Percentiles rank a stretch among this genome's conserved stretches.
phyloP scores from a whole-genome alignment of 2,329 filamentous ascomycete species.

The Hansfordia pulvinata region DNA sequence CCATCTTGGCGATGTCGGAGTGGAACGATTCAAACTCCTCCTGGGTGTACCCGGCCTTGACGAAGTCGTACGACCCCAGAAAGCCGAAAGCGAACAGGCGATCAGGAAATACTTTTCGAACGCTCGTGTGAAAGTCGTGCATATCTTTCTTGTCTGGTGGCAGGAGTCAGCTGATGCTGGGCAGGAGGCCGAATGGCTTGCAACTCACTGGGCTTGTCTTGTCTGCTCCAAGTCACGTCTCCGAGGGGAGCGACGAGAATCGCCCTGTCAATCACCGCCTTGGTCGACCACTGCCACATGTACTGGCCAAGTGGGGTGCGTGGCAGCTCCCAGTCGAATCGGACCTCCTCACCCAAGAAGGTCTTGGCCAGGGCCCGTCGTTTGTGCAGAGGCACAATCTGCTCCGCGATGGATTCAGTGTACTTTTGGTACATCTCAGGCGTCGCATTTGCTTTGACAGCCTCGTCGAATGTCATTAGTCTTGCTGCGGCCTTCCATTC shows the following conservation, averaged over 20 bases:
- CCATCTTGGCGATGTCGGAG: constrained; percentile 20
- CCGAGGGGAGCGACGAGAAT: constrained; percentile 20
- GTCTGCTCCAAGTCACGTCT: constrained; percentile 21
- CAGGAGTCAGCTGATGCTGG: neutral
- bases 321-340: constrained; percentile 21
- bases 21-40: constrained; percentile 17
- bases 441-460: constrained; percentile 13
- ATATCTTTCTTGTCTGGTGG: constrained; percentile 14
- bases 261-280: constrained; percentile 18
- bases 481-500: constrained; percentile 18
- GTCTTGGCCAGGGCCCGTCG: constrained; percentile 5
- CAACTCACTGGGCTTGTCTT: constrained; percentile 10
- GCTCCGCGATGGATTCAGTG: constrained; percentile 1
- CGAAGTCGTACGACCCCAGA: constrained; percentile 21
- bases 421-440: constrained; percentile 14
- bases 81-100: constrained; percentile 24
- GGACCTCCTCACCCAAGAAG: constrained; percentile 6
- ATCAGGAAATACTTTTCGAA: constrained; percentile 19
- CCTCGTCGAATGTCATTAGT: constrained; percentile 20
- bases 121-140: constrained; percentile 19
- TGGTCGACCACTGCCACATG: constrained; percentile 17
- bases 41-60: constrained; percentile 17
- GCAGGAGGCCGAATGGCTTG: neutral
- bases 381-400: constrained; percentile 9
- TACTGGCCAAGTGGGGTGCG: constrained; percentile 20